Conservation (phyloP, 352 stramenopile genomes). For the Phytophthora aleatoria region DNA sequence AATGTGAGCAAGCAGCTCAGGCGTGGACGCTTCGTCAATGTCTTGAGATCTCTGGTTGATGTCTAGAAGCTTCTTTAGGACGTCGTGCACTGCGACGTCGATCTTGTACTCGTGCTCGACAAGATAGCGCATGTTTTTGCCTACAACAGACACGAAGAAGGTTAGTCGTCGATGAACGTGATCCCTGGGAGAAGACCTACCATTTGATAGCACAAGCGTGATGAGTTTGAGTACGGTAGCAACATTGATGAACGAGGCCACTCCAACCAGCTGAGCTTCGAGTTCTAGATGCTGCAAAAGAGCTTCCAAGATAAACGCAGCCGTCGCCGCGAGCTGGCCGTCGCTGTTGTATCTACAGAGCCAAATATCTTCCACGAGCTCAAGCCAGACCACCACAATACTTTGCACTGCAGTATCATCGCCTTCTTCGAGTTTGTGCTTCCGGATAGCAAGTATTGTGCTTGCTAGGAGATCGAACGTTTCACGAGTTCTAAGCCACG, state of each 20-base stretch:
- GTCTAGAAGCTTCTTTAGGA: constrained; percentile 14
- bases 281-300: constrained; percentile 22
- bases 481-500: constrained; percentile 21
- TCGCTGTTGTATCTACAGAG: constrained; percentile 40
- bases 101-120: constrained; percentile 17
- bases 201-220: constrained; percentile 31
- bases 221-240: constrained; percentile 22
- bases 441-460: constrained; percentile 10
- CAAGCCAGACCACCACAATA: constrained; percentile 28
- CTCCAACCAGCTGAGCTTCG: constrained; percentile 6
- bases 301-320: constrained; percentile 19
- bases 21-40: background rate
- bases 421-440: background rate
- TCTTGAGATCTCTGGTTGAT: background rate
- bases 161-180: background rate
- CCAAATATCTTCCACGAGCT: constrained; percentile 40
- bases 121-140: constrained; percentile 28
- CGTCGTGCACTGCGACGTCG: constrained; percentile 13
- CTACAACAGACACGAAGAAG: constrained; percentile 9
- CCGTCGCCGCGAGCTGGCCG: constrained; percentile 27
- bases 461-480: constrained; percentile 26
- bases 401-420: constrained; percentile 15
- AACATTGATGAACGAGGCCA: constrained; percentile 8
- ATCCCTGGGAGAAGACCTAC: constrained; percentile 9
- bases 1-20: constrained; percentile 26